Percentiles rank a stretch among this genome's conserved stretches.
Conservation (phyloP, 1,284 basidiomycete species). For the Boletellus deceptivus region DNA sequence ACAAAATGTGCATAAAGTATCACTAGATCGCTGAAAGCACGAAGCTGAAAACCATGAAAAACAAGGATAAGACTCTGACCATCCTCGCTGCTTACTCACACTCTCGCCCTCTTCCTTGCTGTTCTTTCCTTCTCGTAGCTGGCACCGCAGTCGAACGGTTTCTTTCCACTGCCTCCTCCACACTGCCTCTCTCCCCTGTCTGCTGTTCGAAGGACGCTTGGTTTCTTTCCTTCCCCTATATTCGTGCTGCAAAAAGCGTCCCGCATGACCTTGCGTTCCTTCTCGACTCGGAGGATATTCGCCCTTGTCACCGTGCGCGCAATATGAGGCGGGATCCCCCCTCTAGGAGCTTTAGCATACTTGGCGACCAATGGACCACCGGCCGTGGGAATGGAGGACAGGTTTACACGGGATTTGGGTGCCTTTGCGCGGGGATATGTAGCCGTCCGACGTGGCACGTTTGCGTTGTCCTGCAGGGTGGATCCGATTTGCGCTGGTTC, state of each 20-base stretch:
- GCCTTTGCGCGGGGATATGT: conserved; percentile 1
- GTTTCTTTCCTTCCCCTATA: conserved; percentile 15
- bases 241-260: conserved; percentile 9
- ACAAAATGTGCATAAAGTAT: conserved; percentile 8
- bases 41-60: conserved; percentile 1
- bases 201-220: conserved; percentile 25
- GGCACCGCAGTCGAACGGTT: background rate
- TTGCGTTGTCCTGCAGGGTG: background rate
- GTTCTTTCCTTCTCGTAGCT: conserved; percentile 6
- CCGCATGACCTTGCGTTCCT: conserved; percentile 24
- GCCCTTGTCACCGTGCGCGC: conserved; percentile 32
- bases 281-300: conserved; percentile 25
- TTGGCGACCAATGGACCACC: background rate
- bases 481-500: conserved; percentile 3
- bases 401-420: conserved; percentile 9
- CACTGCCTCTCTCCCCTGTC: background rate
- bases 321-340: conserved; percentile 31
- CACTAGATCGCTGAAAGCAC: conserved; percentile 13
- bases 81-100: conserved; percentile 4
- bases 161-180: conserved; percentile 1
- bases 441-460: background rate
- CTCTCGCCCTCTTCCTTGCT: conserved; percentile 16
- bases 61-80: background rate
- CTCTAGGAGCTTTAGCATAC: conserved; percentile 25
- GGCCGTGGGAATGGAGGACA: background rate